These are phyloP conservation scores for Fusarium paranaense DNA, from an alignment of 2,329 filamentous ascomycete species.

Conservation along the genomic window DNA sequence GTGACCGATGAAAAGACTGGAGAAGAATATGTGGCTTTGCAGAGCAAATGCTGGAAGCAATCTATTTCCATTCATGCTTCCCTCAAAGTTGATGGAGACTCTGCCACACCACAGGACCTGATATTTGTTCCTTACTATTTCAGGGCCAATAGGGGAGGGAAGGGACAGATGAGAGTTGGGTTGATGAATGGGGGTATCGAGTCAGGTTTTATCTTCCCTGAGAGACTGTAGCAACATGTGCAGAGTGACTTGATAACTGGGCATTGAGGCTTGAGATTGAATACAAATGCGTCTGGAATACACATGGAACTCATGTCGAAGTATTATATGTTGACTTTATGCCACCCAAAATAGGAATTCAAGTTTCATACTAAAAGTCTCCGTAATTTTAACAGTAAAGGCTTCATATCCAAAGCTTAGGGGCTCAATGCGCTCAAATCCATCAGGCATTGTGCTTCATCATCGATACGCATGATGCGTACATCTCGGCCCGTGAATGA, in stretches of 20 bases:
- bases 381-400: no score
- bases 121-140: slow-evolving; percentile 21
- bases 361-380: no score
- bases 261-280: background rate
- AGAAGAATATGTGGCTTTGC: slow-evolving; percentile 18
- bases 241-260: background rate
- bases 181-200: slow-evolving; percentile 14
- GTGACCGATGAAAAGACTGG: slow-evolving; percentile 6
- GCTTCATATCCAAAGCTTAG: no score
- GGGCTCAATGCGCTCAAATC: no score
- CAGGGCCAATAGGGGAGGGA: slow-evolving; percentile 20
- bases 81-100: background rate
- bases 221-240: background rate
- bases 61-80: background rate
- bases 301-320: no score
- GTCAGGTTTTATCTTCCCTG: slow-evolving; percentile 18
- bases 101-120: background rate
- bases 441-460: no score
- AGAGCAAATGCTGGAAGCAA: slow-evolving; percentile 14
- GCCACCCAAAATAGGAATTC: no score
- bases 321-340: no score
- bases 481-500: no score
- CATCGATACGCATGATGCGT: no score
- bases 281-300: background rate
- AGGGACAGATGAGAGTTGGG: slow-evolving; percentile 34